Evolutionary conservation across 2,329 filamentous ascomycete species (phyloP).

Genomic region (Aspergillus terreus): DNA sequence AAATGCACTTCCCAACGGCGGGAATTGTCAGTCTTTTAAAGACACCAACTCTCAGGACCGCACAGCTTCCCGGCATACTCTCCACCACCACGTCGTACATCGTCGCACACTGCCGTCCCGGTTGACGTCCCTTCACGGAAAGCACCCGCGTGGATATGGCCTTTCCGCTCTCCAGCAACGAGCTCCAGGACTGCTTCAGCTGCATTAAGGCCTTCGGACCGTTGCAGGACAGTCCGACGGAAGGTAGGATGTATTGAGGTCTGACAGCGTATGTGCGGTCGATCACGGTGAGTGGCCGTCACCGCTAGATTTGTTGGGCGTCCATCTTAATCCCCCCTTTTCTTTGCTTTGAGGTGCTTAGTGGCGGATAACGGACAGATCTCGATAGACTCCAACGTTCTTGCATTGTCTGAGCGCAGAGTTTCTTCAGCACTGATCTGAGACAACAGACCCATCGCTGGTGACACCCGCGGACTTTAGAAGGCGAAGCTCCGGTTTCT

Average conservation of each 20-base stretch:
- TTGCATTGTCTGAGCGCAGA: slow-evolving; percentile 1
- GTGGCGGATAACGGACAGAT: neutral
- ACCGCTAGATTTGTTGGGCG: neutral
- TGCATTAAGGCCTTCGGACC: slow-evolving; percentile 6
- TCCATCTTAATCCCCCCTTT: neutral
- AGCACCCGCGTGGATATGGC: slow-evolving; percentile 15
- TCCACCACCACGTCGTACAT: slow-evolving; percentile 15
- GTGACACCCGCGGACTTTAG: slow-evolving; percentile 1
- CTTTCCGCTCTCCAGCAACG: slow-evolving; percentile 6
- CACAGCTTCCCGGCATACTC: neutral
- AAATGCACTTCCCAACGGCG: neutral
- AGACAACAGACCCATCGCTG: neutral
- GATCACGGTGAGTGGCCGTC: neutral
- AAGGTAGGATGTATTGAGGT: slow-evolving; percentile 12
- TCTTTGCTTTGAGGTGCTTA: neutral
- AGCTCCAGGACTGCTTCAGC: slow-evolving; percentile 8
- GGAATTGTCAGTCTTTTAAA: slow-evolving; percentile 12
- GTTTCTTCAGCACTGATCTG: neutral
- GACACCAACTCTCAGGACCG: slow-evolving; percentile 4
- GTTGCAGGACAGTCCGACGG: slow-evolving; percentile 21
- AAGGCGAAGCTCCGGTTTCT: neutral
- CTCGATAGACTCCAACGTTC: slow-evolving; percentile 2
- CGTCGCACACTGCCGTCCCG: slow-evolving; percentile 12
- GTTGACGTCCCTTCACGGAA: slow-evolving; percentile 14
- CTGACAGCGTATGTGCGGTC: slow-evolving; percentile 13